phyloP scores from a whole-genome alignment of 139 green algal genomes.

The Volvox africanus region DNA sequence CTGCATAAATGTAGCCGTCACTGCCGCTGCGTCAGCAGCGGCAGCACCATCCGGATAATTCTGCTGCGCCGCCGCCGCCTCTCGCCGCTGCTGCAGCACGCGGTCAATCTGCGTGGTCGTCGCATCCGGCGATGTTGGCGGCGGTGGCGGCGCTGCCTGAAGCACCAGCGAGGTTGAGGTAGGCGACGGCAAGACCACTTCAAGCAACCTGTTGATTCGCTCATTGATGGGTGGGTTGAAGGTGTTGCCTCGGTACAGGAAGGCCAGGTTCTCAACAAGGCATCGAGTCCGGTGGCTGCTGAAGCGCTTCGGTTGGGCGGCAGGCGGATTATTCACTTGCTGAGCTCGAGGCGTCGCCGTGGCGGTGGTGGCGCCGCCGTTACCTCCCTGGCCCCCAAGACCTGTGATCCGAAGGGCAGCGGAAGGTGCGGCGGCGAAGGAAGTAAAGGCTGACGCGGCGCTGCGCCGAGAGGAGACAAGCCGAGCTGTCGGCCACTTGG shows the following conservation, averaged over 20 bases:
- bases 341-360: background rate
- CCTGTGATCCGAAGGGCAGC: background rate
- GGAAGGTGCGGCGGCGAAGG: background rate
- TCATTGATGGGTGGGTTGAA: background rate
- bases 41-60: background rate
- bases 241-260: slow-evolving; percentile 14
- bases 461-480: background rate
- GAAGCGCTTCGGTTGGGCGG: background rate
- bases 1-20: background rate
- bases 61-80: background rate
- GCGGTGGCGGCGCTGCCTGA: background rate
- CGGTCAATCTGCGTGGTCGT: background rate
- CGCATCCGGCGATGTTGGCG: background rate
- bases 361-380: background rate
- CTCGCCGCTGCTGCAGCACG: background rate
- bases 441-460: background rate
- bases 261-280: background rate
- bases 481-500: background rate
- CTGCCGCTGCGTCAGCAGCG: background rate
- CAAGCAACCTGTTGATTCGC: background rate
- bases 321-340: background rate
- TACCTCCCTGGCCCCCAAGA: background rate
- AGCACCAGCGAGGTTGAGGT: background rate
- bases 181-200: slow-evolving; percentile 3
- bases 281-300: background rate